phyloP scores from a whole-genome alignment of 179 eudicot genomes.

The Pouteria campechiana region DNA sequence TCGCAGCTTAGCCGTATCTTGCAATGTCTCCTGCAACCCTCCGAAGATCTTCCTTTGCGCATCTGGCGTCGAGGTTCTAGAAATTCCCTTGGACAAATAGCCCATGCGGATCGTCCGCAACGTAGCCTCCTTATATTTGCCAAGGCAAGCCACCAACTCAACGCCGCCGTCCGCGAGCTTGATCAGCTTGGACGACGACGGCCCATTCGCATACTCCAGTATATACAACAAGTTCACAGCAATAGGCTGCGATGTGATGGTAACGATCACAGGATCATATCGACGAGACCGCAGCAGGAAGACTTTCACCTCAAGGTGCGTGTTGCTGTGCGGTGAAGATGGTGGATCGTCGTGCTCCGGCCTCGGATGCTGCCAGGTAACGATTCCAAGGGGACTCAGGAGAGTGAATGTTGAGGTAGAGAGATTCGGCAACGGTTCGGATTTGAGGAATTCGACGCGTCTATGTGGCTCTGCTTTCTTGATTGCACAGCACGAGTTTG shows the following conservation, averaged over 20 bases:
- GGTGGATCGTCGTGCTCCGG: slow-evolving; percentile 37
- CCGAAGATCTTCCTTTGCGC: slow-evolving; percentile 18
- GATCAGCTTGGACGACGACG: background rate
- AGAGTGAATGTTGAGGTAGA: no score
- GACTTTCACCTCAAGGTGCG: slow-evolving; percentile 32
- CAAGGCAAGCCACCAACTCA: background rate
- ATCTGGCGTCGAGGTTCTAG: slow-evolving; percentile 7
- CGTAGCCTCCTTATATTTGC: slow-evolving; percentile 12
- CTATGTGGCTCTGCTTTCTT: slow-evolving; percentile 37
- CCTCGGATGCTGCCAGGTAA: slow-evolving; percentile 45
- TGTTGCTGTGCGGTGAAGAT: slow-evolving; percentile 26
- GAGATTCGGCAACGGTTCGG: no score
- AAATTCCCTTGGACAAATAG: slow-evolving; percentile 21
- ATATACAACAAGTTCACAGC: slow-evolving; percentile 24
- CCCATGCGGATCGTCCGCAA: slow-evolving; percentile 15
- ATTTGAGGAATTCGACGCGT: no score
- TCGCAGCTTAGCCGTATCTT: slow-evolving; percentile 9
- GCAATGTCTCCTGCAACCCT: slow-evolving; percentile 27
- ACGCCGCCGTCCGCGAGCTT: slow-evolving; percentile 4
- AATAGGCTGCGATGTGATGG: slow-evolving; percentile 38
- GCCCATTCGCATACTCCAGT: slow-evolving; percentile 27
- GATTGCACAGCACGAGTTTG: slow-evolving; percentile 11
- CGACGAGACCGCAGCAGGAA: no score
- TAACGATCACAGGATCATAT: background rate
- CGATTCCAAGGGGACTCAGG: slow-evolving; percentile 26